Conservation (phyloP, 257 asterid genomes). For the Buddleja alternifolia region DNA sequence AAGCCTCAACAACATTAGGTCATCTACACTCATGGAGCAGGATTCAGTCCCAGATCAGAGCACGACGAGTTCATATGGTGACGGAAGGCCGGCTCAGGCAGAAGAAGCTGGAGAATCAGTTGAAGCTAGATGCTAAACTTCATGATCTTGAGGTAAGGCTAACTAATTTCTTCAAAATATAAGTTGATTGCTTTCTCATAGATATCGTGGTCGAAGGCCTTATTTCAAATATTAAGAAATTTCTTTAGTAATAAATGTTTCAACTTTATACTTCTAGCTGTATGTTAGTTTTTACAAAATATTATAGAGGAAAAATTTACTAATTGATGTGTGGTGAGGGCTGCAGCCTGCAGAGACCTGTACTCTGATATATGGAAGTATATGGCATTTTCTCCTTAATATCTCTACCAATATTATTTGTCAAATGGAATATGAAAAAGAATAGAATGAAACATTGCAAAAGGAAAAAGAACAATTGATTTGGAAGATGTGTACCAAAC, state of each 20-base stretch:
- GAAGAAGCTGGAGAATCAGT: slow-evolving; percentile 77
- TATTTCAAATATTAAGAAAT: background rate
- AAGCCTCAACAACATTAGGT: slow-evolving; percentile 68
- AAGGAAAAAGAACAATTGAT: too few species aligned
- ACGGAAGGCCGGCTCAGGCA: slow-evolving; percentile 71
- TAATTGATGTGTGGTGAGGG: too few species aligned
- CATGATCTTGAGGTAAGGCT: slow-evolving; percentile 77
- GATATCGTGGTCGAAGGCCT: background rate
- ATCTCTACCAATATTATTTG: too few species aligned
- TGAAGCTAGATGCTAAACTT: slow-evolving; percentile 87
- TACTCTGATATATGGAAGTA: too few species aligned
- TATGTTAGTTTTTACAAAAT: too few species aligned
- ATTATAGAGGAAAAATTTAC: too few species aligned
- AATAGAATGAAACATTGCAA: too few species aligned
- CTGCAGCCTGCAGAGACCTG: too few species aligned
- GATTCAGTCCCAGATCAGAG: slow-evolving; percentile 70
- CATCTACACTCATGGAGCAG: slow-evolving; percentile 77
- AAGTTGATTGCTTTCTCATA: slow-evolving; percentile 4
- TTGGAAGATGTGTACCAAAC: too few species aligned
- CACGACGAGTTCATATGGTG: slow-evolving; percentile 77
- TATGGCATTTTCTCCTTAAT: too few species aligned
- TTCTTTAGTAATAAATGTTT: background rate
- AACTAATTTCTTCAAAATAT: slow-evolving; percentile 1
- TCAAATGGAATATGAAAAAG: too few species aligned
- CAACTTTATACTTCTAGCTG: background rate